Base-by-base conservation (phyloP, 805 yeast genomes). In the Candida easanensis region DNA sequence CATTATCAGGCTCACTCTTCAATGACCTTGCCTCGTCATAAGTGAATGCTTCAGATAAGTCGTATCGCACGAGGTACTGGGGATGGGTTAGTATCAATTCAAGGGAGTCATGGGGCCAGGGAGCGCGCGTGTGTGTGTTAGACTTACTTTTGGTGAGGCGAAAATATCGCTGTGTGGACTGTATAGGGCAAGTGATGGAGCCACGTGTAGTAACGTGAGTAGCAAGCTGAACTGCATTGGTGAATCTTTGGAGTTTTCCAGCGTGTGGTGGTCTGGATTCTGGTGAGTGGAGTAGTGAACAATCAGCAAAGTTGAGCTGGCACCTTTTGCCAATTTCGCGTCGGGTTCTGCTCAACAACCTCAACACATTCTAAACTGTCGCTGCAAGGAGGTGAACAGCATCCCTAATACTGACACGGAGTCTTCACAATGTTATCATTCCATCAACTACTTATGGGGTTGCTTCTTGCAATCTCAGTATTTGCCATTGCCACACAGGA, bases 131-230 rank as follows among this genome's bases (percentile, higher is more conserved):
- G 16, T 13, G 16, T 10, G 20, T 11, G 7, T 10, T n/a, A n/a
- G n/a, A 38, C 55, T 8, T 33, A 56, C 60, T 32, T 54, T 56
- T 25, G 61, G 59, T 14, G 50, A 38, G 4, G 45, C 20, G 16
- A 45, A 50, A 10, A 52, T 9, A 33, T 56, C 61, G 1, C 54
- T 57, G 31, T 39, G 44, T 3, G 47, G 45, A 14, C 47, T 45
- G 44, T 56, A 56, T 11, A 39, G n/a, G 1, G 54, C 54, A 3
- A 30, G 14, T 10, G 39, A 23, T 11, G 8, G 43, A 1, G 25
- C 16, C 3, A 36, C 22, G 17, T 33, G 32, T 14, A 17, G 25
- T 7, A 18, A 13, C 35, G 23, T 32, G n/a, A 18, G 4, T 32
- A 10, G 18, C 9, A 31, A 5, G 31, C 5, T 11, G 7, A 5